A percentile compares a stretch with the other conserved stretches of the same genome.
Conservation (phyloP, 148 eudicot species). For the Cornus controversa region DNA sequence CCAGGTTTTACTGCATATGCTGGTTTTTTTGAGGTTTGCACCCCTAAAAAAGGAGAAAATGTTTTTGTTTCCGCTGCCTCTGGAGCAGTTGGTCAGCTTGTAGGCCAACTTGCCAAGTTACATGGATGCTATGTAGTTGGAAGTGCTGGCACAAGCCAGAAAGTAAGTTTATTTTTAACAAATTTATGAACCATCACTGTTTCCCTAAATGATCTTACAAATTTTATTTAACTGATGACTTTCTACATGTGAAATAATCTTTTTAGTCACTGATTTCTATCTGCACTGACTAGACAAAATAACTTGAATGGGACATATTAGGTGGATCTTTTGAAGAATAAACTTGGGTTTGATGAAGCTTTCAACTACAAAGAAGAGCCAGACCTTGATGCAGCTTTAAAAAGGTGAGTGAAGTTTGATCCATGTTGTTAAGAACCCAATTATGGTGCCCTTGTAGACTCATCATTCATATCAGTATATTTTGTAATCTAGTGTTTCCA, state of each 20-base stretch:
- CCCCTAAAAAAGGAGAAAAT: constrained; percentile 68
- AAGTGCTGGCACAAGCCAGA: constrained; percentile 84
- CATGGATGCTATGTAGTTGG: constrained; percentile 96
- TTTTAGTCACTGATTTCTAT: not conserved
- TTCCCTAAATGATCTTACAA: not conserved
- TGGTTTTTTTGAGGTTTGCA: constrained; percentile 83
- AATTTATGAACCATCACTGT: not conserved
- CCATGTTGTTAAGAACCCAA: not conserved
- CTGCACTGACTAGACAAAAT: not conserved
- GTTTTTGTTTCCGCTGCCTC: constrained; percentile 94
- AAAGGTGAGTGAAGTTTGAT: constrained; percentile 41
- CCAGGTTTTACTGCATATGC: constrained; percentile 94
- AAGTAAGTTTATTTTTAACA: constrained; percentile 38
- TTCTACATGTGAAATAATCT: not conserved
- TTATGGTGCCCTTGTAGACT: not conserved
- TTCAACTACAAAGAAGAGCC: constrained; percentile 89
- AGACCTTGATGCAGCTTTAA: constrained; percentile 73
- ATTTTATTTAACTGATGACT: not conserved
- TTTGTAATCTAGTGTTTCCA: not conserved
- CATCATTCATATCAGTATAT: not conserved
- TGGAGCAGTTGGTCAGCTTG: constrained; percentile 96
- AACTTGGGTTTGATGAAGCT: constrained; percentile 82
- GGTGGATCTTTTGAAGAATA: constrained; percentile 78
- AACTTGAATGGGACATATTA: constrained; percentile 17
- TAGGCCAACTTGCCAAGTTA: constrained; percentile 87